A percentile compares a stretch with the other conserved stretches of the same genome.
phyloP scores from a whole-genome alignment of 345 rosid genomes.

The Streptanthus diversifolius region DNA sequence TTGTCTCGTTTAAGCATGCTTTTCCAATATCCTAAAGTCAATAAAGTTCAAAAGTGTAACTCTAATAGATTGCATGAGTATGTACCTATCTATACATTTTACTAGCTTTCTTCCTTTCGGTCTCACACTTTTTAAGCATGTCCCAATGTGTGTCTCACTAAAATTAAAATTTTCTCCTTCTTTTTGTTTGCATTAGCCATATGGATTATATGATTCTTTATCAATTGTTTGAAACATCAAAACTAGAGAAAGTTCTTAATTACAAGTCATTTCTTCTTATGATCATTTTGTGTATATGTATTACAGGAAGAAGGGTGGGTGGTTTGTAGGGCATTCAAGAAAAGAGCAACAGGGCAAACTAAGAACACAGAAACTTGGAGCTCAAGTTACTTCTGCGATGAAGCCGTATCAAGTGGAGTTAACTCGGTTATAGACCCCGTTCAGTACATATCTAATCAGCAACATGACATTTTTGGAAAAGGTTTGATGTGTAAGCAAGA shows the following conservation, averaged over 20 bases:
- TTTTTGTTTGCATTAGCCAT: constrained; percentile 14
- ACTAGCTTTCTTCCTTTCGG: constrained; percentile 21
- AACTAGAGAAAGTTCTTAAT: not conserved
- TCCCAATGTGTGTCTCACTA: constrained; percentile 22
- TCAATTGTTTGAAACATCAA: not conserved
- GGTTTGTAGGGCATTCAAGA: constrained; percentile 93
- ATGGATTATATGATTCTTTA: constrained; percentile 25
- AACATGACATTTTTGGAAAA: constrained; percentile 40
- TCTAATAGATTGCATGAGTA: constrained; percentile 11
- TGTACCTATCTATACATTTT: constrained; percentile 5
- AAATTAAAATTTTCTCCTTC: constrained; percentile 37
- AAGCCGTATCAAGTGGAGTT: constrained; percentile 45
- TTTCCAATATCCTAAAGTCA: constrained; percentile 4
- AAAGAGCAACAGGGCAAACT: constrained; percentile 44
- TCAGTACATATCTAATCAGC: constrained; percentile 50
- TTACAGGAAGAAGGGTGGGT: constrained; percentile 99
- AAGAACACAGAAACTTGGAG: constrained; percentile 69
- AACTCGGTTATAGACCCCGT: constrained; percentile 53
- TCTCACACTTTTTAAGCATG: constrained; percentile 44
- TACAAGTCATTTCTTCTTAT: not conserved
- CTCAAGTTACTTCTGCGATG: constrained; percentile 64
- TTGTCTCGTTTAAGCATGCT: not conserved
- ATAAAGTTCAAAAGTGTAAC: constrained; percentile 13
- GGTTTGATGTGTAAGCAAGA: constrained; percentile 72
- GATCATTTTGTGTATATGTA: not conserved